Percentiles rank a stretch among this genome's conserved stretches.
These are phyloP conservation scores for Anethum foeniculum DNA, from an alignment of 140 eudicot genomes.

Conservation along the genomic window DNA sequence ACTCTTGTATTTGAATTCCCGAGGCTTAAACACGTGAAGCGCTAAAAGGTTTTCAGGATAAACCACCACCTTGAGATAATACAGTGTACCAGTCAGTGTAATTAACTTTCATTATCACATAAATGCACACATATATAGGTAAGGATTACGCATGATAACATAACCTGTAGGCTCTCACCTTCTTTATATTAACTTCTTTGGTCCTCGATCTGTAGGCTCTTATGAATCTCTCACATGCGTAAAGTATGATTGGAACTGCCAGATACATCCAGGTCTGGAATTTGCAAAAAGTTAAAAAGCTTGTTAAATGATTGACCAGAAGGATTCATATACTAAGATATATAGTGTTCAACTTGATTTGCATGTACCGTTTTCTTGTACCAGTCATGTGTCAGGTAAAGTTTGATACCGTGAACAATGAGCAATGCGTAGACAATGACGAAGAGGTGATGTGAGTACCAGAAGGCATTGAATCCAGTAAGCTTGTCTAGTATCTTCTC, in stretches of 20 bases:
- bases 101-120: background rate
- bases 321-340: background rate
- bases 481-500: constrained; percentile 31
- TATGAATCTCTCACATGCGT: constrained; percentile 28
- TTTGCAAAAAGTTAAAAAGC: background rate
- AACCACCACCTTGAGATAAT: constrained; percentile 27
- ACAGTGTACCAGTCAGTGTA: background rate
- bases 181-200: constrained; percentile 23
- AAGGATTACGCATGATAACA: background rate
- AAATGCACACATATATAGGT: background rate
- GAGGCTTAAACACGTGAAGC: constrained; percentile 41
- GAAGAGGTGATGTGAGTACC: constrained; percentile 74
- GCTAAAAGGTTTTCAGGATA: constrained; percentile 41
- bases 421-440: constrained; percentile 49
- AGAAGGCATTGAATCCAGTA: constrained; percentile 65
- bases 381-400: constrained; percentile 47
- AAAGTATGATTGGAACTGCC: constrained; percentile 33
- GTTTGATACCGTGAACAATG: constrained; percentile 51
- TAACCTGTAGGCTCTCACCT: constrained; percentile 18
- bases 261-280: constrained; percentile 53
- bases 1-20: constrained; percentile 36
- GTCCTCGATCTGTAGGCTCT: constrained; percentile 31
- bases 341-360: background rate
- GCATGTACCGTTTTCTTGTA: constrained; percentile 49
- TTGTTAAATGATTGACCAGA: background rate